Evolutionary conservation across 2,329 filamentous ascomycete species (phyloP), one percentile per base, ranked within the genome.

Genomic region (Exophiala sp.): DNA sequence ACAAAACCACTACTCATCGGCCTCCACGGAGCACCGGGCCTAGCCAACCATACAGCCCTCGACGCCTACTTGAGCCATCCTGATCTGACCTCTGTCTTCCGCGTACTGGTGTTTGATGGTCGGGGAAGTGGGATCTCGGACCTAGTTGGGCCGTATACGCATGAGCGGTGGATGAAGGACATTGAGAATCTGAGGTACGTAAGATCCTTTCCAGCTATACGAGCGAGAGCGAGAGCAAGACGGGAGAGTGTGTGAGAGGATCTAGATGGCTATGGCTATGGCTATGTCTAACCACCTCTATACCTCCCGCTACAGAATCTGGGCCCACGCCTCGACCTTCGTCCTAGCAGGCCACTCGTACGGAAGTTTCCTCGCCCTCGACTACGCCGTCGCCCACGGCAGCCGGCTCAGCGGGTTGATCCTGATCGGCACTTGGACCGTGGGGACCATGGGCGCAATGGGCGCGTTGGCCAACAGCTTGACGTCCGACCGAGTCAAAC

Each of bases 101-200:
- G 47, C 34, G 52, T 54, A 5, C 27, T 54, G 32, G 52, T 54
- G 18, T 54, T 40, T 43, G 52, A 54, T 41, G 52, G 19, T 27
- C 38, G 52, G 4, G 52, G 52, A 13, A 54, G 52, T 24, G 52
- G 52, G n/a, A 21, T 14, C 2, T 50, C 47, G 3, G 47, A 50
- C 21, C 24, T 40, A 10, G 18, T 23, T 2, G 46, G 42, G 21
- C 52, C 52, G 22, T 54, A 34, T 30, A 47, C 32, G 2, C 47
- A 50, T 41, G 52, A 54, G 18, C 52, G 52, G 7, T 54, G 52
- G 52, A 48, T 50, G 11, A 44, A 50, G 6, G 52, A 54, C 39
- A 46, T 53, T 32, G 46, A 53, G 32, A 43, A 47, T 16, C 47
- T 54, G 3, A 50, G 52, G 51, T 53, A 39, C 3, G 14, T 10